Evolutionary conservation across 148 eudicot species (phyloP), one percentile per base, ranked within the genome.

Genomic region (Rhododendron ovatum): DNA sequence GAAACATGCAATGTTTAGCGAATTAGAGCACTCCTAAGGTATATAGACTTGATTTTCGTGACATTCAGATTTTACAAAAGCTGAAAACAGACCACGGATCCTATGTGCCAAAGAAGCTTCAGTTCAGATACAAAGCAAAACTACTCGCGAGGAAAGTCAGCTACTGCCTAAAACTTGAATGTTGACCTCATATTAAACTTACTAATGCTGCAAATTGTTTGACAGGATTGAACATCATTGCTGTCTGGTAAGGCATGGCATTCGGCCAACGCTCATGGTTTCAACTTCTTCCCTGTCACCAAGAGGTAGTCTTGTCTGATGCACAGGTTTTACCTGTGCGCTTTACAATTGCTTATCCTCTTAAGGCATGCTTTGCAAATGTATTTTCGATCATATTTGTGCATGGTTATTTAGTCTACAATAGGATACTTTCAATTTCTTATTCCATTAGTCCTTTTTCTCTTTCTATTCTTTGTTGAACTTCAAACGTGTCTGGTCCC

Each of bases 281-380:
- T 94, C 84, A 97, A 95, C 89, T 97, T 97, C 93, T 97, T 95
- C 86, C 98, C 99, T 81, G 98, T 98, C 84, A 95, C 98, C 51
- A 88, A 94, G 55, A 95, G 99, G 98, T 97, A 88, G 24, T 33
- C 24, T 53, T 55, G 45, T 35, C 14, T 53, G 45, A 35, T 81
- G 26, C 22, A 35, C 18, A 2, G 17, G 20, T 20, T 55, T 55
- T 71, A 53, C 50, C 24, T 13, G 51, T 61, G 20, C 39, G 11
- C 76, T 71, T 71, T 71, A 15, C 15, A 11, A 65, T 65, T 65
- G 71, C 47, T 81, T 20, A 57, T 81, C 69, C 18, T 20, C 20
- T 81, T 14, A 55, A 33, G 39, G 9, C 57, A 18, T 35, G 39
- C 71, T 57, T 81, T 6, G 26, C 47, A 33, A 81, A 14, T 81